A percentile compares a stretch with the other conserved stretches of the same genome.
These are phyloP conservation scores for Blastocystis sp. DNA, from an alignment of 352 stramenopile genomes.

Conservation along the genomic window DNA sequence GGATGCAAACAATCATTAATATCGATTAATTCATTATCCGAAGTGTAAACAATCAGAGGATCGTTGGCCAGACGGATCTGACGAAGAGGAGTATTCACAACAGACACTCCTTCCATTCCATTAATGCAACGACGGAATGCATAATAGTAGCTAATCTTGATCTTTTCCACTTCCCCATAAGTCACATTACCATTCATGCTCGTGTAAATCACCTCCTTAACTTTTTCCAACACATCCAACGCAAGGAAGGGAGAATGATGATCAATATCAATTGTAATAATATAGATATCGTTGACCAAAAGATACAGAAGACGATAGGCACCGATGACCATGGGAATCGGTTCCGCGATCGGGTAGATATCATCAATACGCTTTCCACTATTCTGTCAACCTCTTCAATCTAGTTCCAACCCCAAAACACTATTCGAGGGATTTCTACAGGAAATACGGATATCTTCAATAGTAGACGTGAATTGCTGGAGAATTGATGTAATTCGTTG, in stretches of 20 bases:
- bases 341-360: slow-evolving; percentile 32
- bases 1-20: slow-evolving; percentile 20
- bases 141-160: slow-evolving; percentile 58
- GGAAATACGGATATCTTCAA: slow-evolving; percentile 60
- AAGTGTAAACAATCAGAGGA: neutral
- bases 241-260: slow-evolving; percentile 53
- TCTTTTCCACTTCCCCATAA: slow-evolving; percentile 18
- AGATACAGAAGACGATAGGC: slow-evolving; percentile 58
- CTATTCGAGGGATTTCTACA: slow-evolving; percentile 4
- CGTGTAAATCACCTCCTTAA: slow-evolving; percentile 5
- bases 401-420: neutral
- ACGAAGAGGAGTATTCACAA: neutral
- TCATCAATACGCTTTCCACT: slow-evolving; percentile 65
- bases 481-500: slow-evolving; percentile 44
- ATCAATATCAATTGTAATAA: slow-evolving; percentile 39
- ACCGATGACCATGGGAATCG: slow-evolving; percentile 51
- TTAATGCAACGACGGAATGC: slow-evolving; percentile 61
- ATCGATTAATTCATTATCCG: neutral
- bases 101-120: slow-evolving; percentile 41
- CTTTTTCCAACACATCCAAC: slow-evolving; percentile 41
- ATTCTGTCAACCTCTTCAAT: neutral
- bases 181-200: neutral
- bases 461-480: slow-evolving; percentile 11
- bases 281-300: slow-evolving; percentile 62
- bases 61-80: slow-evolving; percentile 46